Evolutionary conservation across 2,329 filamentous ascomycete genomes (phyloP).

Genomic region (Cercospora sp.): DNA sequence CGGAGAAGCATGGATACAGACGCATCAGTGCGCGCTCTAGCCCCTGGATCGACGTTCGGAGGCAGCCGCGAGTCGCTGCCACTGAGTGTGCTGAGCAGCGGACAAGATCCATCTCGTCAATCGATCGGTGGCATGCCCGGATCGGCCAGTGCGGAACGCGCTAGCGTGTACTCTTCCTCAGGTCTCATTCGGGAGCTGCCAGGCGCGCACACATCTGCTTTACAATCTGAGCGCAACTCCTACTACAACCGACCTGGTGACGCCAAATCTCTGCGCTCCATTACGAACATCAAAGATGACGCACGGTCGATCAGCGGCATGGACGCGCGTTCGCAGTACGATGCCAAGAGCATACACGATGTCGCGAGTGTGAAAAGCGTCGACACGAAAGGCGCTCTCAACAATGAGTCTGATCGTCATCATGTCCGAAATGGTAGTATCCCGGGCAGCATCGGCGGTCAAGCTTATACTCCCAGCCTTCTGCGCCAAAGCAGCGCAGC

Average conservation of each 20-base stretch:
- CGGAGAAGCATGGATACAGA: conserved; percentile 81
- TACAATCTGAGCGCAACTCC: conserved; percentile 76
- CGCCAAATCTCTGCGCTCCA: conserved; percentile 36
- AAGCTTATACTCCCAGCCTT: conserved; percentile 56
- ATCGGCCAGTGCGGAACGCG: conserved; percentile 61
- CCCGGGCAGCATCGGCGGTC: conserved; percentile 70
- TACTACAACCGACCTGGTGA: conserved; percentile 63
- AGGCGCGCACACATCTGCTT: conserved; percentile 54
- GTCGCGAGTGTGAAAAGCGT: conserved; percentile 73
- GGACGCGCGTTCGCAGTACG: conserved; percentile 44
- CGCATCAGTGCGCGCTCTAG: conserved; percentile 79
- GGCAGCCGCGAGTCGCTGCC: conserved; percentile 78
- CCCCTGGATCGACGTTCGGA: conserved; percentile 78
- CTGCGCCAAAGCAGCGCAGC: conserved; percentile 23
- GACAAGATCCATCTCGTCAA: conserved; percentile 50
- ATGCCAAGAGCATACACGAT: conserved; percentile 29
- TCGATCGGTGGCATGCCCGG: conserved; percentile 51
- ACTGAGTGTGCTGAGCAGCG: conserved; percentile 71
- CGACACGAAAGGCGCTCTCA: conserved; percentile 50
- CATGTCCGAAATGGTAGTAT: conserved; percentile 82
- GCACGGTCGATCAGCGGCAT: conserved; percentile 35
- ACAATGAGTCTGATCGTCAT: conserved; percentile 43
- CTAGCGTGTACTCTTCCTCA: conserved; percentile 65
- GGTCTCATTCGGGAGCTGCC: conserved; percentile 47
- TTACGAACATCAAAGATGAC: conserved; percentile 32